These are phyloP conservation scores for Mayamaea pseudoterrestris DNA, from an alignment of 108 stramenopile genomes.

Conservation along the genomic window DNA sequence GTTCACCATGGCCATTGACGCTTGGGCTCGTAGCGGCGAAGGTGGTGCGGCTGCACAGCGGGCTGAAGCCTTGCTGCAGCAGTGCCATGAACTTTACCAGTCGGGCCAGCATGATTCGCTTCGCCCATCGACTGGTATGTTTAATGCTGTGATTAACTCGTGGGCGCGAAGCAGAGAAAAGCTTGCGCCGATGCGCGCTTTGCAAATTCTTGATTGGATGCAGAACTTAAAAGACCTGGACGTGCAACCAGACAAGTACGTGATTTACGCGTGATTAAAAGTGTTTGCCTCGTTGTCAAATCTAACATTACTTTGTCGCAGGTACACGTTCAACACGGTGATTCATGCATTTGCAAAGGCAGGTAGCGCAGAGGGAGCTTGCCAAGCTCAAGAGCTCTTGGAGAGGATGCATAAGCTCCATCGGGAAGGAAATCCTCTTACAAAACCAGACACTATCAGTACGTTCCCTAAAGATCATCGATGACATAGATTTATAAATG, in stretches of 20 bases:
- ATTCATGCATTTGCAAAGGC: constrained; percentile 59
- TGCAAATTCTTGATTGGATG: constrained; percentile 77
- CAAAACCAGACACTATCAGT: constrained; percentile 81
- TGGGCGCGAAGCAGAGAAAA: constrained; percentile 75
- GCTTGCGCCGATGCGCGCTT: constrained; percentile 58
- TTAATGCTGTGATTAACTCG: constrained; percentile 74
- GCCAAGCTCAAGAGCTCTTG: constrained; percentile 66
- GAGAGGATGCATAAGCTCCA: constrained; percentile 59
- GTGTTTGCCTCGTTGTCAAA: constrained; percentile 7
- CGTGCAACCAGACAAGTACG: constrained; percentile 69
- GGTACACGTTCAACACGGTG: constrained; percentile 38
- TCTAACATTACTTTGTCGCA: constrained; percentile 32
- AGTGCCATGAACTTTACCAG: constrained; percentile 59
- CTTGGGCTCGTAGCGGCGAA: constrained; percentile 78
- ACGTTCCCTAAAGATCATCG: too few species aligned
- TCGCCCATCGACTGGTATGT: constrained; percentile 70
- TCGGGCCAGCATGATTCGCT: constrained; percentile 39
- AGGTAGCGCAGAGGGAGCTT: constrained; percentile 46
- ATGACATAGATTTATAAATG: constrained; percentile 34
- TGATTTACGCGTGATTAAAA: too few species aligned
- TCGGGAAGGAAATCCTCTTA: constrained; percentile 42
- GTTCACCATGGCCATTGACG: constrained; percentile 84
- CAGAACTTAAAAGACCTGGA: constrained; percentile 49
- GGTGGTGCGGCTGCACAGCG: constrained; percentile 60
- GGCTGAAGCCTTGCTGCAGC: constrained; percentile 68